Conservation (phyloP, 2,329 filamentous ascomycete genomes). For the Calonectria fujianensis region DNA sequence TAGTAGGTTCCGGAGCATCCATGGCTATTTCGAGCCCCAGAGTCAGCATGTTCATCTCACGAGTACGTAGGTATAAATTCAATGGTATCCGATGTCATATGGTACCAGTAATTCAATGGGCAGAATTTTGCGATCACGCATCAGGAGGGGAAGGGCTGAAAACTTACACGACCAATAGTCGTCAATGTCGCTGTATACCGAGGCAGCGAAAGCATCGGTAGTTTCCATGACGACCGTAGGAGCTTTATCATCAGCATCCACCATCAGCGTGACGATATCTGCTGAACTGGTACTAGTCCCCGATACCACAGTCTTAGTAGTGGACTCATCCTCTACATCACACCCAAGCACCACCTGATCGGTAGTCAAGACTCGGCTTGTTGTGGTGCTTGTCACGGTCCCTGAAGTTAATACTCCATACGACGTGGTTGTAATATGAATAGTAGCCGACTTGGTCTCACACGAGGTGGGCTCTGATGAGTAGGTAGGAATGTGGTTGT, state of each 20-base stretch:
- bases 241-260: constrained; percentile 21
- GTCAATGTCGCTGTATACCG: constrained; percentile 26
- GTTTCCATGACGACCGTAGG: constrained; percentile 11
- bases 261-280: constrained; percentile 13
- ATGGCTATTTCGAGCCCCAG: constrained; percentile 16
- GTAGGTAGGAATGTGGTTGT: constrained; percentile 34
- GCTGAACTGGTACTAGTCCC: neutral
- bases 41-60: neutral
- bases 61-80: neutral
- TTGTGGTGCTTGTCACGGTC: constrained; percentile 32
- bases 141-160: neutral
- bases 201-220: constrained; percentile 6
- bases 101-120: neutral
- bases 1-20: constrained; percentile 33
- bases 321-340: constrained; percentile 29
- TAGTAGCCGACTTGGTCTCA: constrained; percentile 37
- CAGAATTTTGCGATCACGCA: neutral
- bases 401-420: constrained; percentile 36
- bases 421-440: constrained; percentile 34
- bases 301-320: constrained; percentile 21
- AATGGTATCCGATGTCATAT: neutral
- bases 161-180: constrained; percentile 36
- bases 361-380: constrained; percentile 24
- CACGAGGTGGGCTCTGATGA: constrained; percentile 31
- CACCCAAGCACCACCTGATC: constrained; percentile 35